Percentiles rank a stretch among this genome's conserved stretches.
Conservation (phyloP, 2,329 filamentous ascomycete species). For the Coniochaeta ligniaria region DNA sequence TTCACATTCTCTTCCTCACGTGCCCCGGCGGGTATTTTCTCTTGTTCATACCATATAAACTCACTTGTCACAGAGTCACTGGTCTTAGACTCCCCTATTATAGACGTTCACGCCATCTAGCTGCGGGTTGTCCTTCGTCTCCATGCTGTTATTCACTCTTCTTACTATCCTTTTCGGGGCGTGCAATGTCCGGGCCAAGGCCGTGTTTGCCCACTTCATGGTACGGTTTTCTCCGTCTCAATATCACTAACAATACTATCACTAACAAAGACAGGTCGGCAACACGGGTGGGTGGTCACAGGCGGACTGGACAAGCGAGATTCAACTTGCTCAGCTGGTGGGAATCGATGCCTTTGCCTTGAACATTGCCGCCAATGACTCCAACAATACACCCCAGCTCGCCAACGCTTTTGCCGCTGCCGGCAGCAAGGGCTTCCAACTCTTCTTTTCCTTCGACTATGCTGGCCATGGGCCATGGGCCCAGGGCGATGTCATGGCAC, state of each 20-base stretch:
- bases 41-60: too few species aligned
- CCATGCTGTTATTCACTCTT: too few species aligned
- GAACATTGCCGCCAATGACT: conserved; percentile 5
- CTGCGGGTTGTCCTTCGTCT: too few species aligned
- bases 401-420: conserved; percentile 4
- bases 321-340: conserved; percentile 1
- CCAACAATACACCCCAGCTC: background rate
- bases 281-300: background rate
- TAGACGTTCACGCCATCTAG: too few species aligned
- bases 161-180: too few species aligned
- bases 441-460: conserved; percentile 10
- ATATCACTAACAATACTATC: background rate
- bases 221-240: background rate
- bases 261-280: background rate
- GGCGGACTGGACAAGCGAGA: conserved; percentile 5
- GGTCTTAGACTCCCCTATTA: too few species aligned
- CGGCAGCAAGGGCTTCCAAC: background rate
- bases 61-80: too few species aligned
- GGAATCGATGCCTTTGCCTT: conserved; percentile 8
- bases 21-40: too few species aligned
- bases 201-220: conserved; percentile 6
- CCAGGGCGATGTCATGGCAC: background rate
- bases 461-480: background rate
- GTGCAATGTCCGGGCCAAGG: conserved; percentile 2
- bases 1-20: too few species aligned